These are phyloP conservation scores for Climacium dendroides DNA, from an alignment of 225 moss, liverwort and hornwort genomes.

Conservation along the genomic window DNA sequence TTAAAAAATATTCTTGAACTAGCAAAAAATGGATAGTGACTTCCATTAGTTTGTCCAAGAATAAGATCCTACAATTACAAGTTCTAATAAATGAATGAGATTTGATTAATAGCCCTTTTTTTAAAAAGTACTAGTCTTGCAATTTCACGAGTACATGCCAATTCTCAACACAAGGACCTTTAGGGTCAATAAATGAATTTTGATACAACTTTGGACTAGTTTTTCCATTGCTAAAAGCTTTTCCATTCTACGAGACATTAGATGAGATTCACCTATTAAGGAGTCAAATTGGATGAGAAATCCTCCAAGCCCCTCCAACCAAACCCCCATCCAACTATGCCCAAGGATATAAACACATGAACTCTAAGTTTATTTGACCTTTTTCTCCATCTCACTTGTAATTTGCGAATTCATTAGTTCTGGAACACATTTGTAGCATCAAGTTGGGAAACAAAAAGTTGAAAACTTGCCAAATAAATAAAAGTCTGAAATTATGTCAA, in stretches of 20 bases:
- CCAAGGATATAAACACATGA: neutral
- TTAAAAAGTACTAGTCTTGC: accelerated
- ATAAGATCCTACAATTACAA: neutral
- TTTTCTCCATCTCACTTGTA: neutral
- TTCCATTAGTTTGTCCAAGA: neutral
- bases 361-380: neutral
- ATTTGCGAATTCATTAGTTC: neutral
- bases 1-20: neutral
- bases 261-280: too few relatives aligned
- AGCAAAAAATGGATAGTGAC: neutral
- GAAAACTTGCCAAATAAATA: accelerated
- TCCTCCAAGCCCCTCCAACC: neutral
- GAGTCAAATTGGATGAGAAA: neutral
- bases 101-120: neutral
- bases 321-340: neutral
- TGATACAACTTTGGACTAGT: neutral
- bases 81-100: neutral
- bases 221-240: neutral
- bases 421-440: accelerated
- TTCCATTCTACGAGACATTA: too few relatives aligned
- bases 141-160: neutral
- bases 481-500: neutral
- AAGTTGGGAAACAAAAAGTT: neutral
- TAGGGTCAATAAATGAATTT: neutral
- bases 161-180: neutral